Evolutionary conservation across 306 rosid genomes (phyloP).

Genomic region (Astragalus glycyphyllos): DNA sequence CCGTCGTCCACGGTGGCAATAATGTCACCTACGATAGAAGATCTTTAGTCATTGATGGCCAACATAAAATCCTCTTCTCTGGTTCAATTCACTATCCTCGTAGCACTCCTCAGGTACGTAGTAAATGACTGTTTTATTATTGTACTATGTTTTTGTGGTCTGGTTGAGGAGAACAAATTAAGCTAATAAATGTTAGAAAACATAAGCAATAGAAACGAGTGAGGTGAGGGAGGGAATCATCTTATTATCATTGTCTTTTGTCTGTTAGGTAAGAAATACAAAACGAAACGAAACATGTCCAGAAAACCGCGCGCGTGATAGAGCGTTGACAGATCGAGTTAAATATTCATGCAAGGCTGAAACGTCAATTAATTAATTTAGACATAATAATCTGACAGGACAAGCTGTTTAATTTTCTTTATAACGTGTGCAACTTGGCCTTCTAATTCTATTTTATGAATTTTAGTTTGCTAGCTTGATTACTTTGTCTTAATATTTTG

Average conservation of each 20-base stretch:
- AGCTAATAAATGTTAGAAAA: neutral
- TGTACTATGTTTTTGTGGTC: neutral
- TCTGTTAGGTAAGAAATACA: conserved; percentile 44
- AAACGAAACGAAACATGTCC: neutral
- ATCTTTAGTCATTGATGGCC: conserved; percentile 64
- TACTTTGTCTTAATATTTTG: neutral
- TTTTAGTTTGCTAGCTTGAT: neutral
- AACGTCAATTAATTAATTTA: neutral
- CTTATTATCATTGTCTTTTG: conserved; percentile 35
- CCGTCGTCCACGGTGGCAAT: conserved; percentile 40
- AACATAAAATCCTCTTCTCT: conserved; percentile 72
- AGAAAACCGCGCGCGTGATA: neutral
- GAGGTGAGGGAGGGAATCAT: conserved; percentile 25
- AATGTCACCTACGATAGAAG: conserved; percentile 71
- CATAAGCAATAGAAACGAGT: conserved; percentile 26
- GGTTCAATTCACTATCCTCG: conserved; percentile 90
- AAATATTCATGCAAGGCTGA: neutral
- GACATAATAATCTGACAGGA: conserved; percentile 2
- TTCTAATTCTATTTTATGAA: conserved; percentile 10
- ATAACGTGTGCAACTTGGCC: conserved; percentile 3
- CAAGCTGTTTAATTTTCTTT: conserved; percentile 6
- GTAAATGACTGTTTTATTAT: too few relatives aligned
- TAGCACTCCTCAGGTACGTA: conserved; percentile 76
- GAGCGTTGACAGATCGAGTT: neutral
- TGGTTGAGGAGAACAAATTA: neutral